Evolutionary conservation across 108 stramenopile species (phyloP).

Genomic region (Conticribra guillardii): DNA sequence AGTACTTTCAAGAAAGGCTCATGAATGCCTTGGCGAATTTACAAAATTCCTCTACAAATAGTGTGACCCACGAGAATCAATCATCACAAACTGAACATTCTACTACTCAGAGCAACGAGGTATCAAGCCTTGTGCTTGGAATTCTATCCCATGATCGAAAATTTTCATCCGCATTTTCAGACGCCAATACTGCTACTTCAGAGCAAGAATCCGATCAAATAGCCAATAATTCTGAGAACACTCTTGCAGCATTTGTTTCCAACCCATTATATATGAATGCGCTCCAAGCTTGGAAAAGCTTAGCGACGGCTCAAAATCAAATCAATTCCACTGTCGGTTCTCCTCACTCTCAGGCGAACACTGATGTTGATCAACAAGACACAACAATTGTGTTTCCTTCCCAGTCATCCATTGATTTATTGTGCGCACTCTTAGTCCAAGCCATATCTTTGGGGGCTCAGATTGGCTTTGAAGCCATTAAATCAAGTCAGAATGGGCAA

Average conservation of each 20-base stretch:
- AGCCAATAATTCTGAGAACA: too few relatives aligned
- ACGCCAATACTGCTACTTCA: too few relatives aligned
- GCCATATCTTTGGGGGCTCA: not conserved
- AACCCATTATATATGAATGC: not conserved
- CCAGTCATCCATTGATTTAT: not conserved
- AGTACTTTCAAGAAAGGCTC: not conserved
- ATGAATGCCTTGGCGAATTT: not conserved
- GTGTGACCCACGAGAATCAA: not conserved
- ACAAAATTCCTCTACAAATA: not conserved
- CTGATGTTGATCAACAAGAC: not conserved
- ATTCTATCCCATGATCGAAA: not conserved
- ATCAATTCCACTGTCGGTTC: not conserved
- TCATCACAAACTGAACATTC: too few relatives aligned
- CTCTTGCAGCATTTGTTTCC: not conserved
- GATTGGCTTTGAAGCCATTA: not conserved
- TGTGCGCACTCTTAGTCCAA: not conserved
- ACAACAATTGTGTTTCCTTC: not conserved
- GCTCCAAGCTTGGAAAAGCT: not conserved
- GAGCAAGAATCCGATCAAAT: not conserved
- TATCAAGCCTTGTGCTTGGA: not conserved
- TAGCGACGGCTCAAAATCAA: not conserved
- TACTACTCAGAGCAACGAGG: not conserved
- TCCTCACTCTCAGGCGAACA: not conserved
- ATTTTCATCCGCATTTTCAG: not conserved
- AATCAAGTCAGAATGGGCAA: too few relatives aligned